Percentiles rank a stretch among this genome's conserved stretches.
phyloP scores from a whole-genome alignment of 805 yeast genomes.

The Yamadazyma takamatsuzukensis region DNA sequence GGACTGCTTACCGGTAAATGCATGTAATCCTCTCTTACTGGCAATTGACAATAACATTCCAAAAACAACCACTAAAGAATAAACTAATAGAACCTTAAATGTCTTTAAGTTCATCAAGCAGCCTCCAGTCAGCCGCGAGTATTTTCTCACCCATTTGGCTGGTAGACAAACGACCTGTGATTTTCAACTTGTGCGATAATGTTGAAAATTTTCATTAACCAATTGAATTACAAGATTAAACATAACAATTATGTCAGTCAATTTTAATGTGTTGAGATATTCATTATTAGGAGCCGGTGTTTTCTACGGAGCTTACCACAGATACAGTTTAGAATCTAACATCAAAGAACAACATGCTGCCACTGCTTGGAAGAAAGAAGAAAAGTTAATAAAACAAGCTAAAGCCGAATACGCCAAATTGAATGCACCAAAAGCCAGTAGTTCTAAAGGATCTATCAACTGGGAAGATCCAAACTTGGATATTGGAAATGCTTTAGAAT shows the following conservation, averaged over 20 bases:
- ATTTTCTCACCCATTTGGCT: too few species aligned
- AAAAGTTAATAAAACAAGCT: slow-evolving; percentile 80
- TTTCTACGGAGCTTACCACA: slow-evolving; percentile 83
- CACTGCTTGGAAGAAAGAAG: slow-evolving; percentile 58
- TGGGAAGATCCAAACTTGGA: slow-evolving; percentile 91
- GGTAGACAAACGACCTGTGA: too few species aligned
- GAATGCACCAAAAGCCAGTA: slow-evolving; percentile 36
- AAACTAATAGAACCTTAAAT: too few species aligned
- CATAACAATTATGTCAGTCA: slow-evolving; percentile 12
- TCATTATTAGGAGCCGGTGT: slow-evolving; percentile 86
- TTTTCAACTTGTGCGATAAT: too few species aligned
- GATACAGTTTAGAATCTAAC: slow-evolving; percentile 58
- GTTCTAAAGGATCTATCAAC: slow-evolving; percentile 52
- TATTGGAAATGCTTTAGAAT: slow-evolving; percentile 64
- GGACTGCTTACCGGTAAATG: not conserved
- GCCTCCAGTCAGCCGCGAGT: too few species aligned
- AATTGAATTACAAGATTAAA: not conserved
- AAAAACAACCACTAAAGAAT: slow-evolving; percentile 8
- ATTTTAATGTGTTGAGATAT: slow-evolving; percentile 82
- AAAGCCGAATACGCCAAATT: slow-evolving; percentile 81
- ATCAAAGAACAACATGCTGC: slow-evolving; percentile 58
- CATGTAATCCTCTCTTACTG: slow-evolving; percentile 9
- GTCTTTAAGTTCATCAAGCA: too few species aligned
- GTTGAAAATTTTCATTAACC: not conserved
- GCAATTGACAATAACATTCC: slow-evolving; percentile 10